Conservation (phyloP, 176 grass and related monocot genomes). For the Oryza rufipogon region DNA sequence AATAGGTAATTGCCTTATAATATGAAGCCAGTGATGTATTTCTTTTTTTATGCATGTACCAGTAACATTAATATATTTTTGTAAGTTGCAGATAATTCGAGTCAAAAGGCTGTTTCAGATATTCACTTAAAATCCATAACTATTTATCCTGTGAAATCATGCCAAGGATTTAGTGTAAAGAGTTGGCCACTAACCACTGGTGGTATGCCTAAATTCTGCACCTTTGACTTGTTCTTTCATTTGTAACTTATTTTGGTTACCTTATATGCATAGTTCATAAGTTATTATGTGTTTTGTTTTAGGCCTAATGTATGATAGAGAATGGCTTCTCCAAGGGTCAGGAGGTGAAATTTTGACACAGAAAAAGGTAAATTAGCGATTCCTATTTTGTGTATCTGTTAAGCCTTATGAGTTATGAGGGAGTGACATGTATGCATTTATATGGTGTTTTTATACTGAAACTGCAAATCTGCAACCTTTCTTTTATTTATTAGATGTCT, state of each 20-base stretch:
- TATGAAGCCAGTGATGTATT: conserved; percentile 19
- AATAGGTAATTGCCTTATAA: conserved; percentile 53
- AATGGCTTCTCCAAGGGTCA: conserved; percentile 91
- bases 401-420: conserved; percentile 3
- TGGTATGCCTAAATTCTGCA: conserved; percentile 58
- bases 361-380: conserved; percentile 64
- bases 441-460: not conserved
- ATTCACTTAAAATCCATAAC: conserved; percentile 73
- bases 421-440: not conserved
- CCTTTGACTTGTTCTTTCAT: conserved; percentile 10
- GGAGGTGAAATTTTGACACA: conserved; percentile 87
- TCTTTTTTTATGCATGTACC: conserved; percentile 19
- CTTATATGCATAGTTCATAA: not conserved
- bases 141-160: conserved; percentile 97
- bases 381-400: conserved; percentile 1
- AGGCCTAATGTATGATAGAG: conserved; percentile 95
- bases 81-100: conserved; percentile 49
- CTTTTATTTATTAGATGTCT: not conserved
- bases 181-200: conserved; percentile 72
- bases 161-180: conserved; percentile 70
- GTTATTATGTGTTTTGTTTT: not conserved
- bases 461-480: not conserved
- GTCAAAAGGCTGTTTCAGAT: conserved; percentile 33
- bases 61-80: conserved; percentile 26
- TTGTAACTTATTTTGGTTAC: not conserved